Evolutionary conservation across 805 yeast genomes (phyloP), one percentile per base, ranked within the genome.

Genomic region (Kuraishia capsulata): DNA sequence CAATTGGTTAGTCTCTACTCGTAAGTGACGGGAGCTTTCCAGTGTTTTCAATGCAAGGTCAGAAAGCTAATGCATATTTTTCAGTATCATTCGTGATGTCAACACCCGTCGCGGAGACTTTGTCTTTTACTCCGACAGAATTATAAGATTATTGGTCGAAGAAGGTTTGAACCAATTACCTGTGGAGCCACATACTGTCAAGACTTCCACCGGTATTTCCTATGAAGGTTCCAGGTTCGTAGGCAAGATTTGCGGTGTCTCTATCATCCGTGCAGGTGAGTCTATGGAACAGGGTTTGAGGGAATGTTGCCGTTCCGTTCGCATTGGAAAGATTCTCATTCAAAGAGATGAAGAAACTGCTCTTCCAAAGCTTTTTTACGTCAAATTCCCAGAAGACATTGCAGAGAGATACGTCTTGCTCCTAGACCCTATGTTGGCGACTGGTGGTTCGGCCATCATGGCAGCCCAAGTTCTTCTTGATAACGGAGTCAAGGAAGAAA

Each of bases 321-420:
- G 97, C 55, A 84, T 92, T 43, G 99, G 99, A 39, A 92, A 92
- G 68, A 90, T 92, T 49, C 69, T 92, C 55, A 92, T 92, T 50
- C 99, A 92, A 67, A 76, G 99, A 62, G 97, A 92, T 55, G 99
- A 92, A 64, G 98, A 92, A 63, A 92, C 97, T 20, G 96, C 97
- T 2, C 61, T 73, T 50, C 97, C 98, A 32, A 85, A 87, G 57
- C 66, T 92, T 39, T 92, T 82, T 63, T 92, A 89, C 59, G 96
- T 85, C 51, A 92, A 92, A 59, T 71, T 92, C 45, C 99, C 99
- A 16, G 86, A 79, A 45, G 98, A 92, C 53, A 90, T 92, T 47
- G 64, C 81, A 33, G 83, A 83, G 14, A 72, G 98, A 48, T 92
- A 79, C 51, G 97, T 92, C 20, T 84, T 92, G 56, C 64, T 92